These are phyloP conservation scores for Metschnikowia noctiluminum DNA, from an alignment of 805 yeast species.

Conservation along the genomic window DNA sequence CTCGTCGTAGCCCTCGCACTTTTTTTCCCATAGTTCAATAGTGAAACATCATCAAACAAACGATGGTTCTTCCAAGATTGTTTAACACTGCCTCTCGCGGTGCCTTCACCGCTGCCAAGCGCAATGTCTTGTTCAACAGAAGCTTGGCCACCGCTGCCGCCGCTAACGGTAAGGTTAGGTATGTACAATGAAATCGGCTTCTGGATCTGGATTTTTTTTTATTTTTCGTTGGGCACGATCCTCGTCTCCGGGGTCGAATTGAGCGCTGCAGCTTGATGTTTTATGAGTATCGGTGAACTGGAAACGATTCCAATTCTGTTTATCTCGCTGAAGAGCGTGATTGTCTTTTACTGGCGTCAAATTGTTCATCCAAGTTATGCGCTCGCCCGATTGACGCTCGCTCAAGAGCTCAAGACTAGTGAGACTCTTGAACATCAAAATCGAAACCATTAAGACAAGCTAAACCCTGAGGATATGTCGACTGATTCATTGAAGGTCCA, in stretches of 20 bases:
- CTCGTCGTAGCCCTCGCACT: slow-evolving; percentile 14
- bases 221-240: background rate
- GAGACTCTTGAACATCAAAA: no score
- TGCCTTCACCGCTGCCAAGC: slow-evolving; percentile 86
- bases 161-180: slow-evolving; percentile 81
- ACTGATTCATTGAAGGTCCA: no score
- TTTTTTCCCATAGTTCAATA: slow-evolving; percentile 16
- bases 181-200: slow-evolving; percentile 38
- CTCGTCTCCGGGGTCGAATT: background rate
- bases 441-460: no score
- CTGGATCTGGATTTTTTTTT: background rate
- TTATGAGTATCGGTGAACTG: no score
- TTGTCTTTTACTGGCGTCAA: no score
- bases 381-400: no score
- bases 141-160: slow-evolving; percentile 78
- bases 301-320: no score
- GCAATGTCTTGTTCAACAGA: slow-evolving; percentile 71
- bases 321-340: no score
- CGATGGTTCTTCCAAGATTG: slow-evolving; percentile 58
- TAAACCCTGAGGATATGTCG: no score
- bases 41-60: slow-evolving; percentile 21
- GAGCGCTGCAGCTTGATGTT: no score
- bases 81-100: slow-evolving; percentile 64
- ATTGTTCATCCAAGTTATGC: no score
- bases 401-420: no score